These are phyloP conservation scores for Boletales sp. DNA, from an alignment of 768 basidiomycete species.

Conservation along the genomic window DNA sequence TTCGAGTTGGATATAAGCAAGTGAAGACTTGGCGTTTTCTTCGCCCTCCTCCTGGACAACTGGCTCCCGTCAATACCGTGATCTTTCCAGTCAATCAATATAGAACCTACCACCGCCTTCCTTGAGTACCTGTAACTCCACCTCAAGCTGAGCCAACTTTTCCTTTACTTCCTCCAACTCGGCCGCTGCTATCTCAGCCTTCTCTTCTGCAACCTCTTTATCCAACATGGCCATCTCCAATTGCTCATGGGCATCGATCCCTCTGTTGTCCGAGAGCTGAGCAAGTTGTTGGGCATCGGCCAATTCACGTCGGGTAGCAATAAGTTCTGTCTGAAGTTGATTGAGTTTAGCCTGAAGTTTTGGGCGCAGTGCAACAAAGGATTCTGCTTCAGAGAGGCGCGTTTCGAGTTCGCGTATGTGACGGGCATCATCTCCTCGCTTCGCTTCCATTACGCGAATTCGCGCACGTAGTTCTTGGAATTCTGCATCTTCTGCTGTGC, in stretches of 20 bases:
- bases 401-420: conserved; percentile 81
- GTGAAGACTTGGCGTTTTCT: conserved; percentile 47
- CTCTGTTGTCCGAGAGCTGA: conserved; percentile 62
- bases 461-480: conserved; percentile 80
- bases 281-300: conserved; percentile 76
- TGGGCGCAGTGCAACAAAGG: conserved; percentile 78
- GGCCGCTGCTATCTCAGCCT: conserved; percentile 71
- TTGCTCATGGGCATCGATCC: conserved; percentile 82
- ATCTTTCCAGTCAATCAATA: not conserved
- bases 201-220: conserved; percentile 95
- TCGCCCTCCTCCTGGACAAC: conserved; percentile 28
- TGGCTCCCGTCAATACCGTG: conserved; percentile 8
- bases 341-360: conserved; percentile 89
- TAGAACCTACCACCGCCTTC: conserved; percentile 42
- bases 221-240: conserved; percentile 94
- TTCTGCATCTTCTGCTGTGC: conserved; percentile 51
- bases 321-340: conserved; percentile 75
- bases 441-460: conserved; percentile 79
- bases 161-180: conserved; percentile 82
- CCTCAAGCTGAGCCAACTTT: conserved; percentile 70
- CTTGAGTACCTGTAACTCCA: conserved; percentile 78
- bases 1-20: conserved; percentile 83
- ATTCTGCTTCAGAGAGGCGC: conserved; percentile 79
- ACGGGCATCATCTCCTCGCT: conserved; percentile 82
- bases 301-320: conserved; percentile 68